phyloP scores from a whole-genome alignment of 2,329 filamentous ascomycete species.

The Arthrobotrys entomopaga region DNA sequence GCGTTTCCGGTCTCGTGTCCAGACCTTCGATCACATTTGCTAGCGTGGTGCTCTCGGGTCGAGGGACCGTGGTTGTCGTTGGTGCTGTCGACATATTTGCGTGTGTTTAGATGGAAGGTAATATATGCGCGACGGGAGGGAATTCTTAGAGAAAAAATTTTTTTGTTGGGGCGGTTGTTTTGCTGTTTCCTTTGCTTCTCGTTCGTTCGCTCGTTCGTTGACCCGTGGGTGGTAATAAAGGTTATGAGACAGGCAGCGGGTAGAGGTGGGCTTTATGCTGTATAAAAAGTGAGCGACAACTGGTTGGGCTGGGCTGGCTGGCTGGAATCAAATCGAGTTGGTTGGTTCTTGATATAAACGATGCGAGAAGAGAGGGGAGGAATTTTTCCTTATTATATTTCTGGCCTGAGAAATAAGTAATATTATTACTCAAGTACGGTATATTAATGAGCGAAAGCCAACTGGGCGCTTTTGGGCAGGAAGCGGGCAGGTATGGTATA shows the following conservation, averaged over 20 bases:
- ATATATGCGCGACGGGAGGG: not conserved
- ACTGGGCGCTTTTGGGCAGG: conserved; percentile 13
- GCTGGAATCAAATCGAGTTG: no score
- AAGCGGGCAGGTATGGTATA: conserved; percentile 28
- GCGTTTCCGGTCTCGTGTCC: conserved; percentile 24
- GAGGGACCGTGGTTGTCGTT: conserved; percentile 5
- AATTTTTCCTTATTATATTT: no score
- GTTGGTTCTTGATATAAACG: not conserved
- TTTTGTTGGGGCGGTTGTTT: not conserved
- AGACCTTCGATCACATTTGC: conserved; percentile 28
- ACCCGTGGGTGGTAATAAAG: not conserved
- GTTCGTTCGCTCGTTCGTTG: no score
- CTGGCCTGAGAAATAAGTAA: no score
- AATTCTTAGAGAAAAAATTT: not conserved
- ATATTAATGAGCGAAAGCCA: not conserved
- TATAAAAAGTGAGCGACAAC: not conserved
- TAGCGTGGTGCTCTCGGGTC: conserved; percentile 38
- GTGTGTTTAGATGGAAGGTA: not conserved
- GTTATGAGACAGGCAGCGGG: not conserved
- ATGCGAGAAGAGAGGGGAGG: not conserved
- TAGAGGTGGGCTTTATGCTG: not conserved
- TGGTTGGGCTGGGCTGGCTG: conserved; percentile 1
- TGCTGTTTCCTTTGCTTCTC: no score
- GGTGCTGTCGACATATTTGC: conserved; percentile 35
- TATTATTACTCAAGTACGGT: no score